A percentile compares a stretch with the other conserved stretches of the same genome.
phyloP scores from a whole-genome alignment of 306 rosid species.

The Cucumis melo region DNA sequence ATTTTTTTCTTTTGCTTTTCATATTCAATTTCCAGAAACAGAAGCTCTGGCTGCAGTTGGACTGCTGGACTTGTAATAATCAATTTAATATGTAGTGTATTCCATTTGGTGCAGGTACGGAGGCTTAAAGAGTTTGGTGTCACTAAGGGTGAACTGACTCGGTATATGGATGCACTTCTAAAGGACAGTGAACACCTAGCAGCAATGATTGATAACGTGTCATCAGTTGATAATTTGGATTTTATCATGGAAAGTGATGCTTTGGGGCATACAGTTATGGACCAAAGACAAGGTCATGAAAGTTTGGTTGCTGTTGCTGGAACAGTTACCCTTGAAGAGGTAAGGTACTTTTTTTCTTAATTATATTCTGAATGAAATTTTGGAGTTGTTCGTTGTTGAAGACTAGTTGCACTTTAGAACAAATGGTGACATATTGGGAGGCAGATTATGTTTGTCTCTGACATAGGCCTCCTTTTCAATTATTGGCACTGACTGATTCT shows the following conservation, averaged over 20 bases:
- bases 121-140: constrained; percentile 96
- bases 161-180: constrained; percentile 85
- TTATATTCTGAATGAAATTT: background rate
- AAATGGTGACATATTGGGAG: background rate
- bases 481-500: background rate
- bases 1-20: background rate
- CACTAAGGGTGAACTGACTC: constrained; percentile 94
- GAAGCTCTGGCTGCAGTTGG: background rate
- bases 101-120: constrained; percentile 55
- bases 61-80: constrained; percentile 5
- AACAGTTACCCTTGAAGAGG: constrained; percentile 94
- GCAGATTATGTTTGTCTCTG: background rate
- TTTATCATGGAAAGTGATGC: constrained; percentile 99
- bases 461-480: background rate
- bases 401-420: background rate
- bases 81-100: constrained; percentile 1
- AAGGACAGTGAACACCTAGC: constrained; percentile 98
- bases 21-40: background rate
- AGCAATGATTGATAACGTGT: constrained; percentile 94
- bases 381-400: background rate
- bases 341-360: constrained; percentile 41
- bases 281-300: constrained; percentile 95
- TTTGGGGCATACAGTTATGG: constrained; percentile 88
- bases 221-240: constrained; percentile 98
- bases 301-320: constrained; percentile 87